Evolutionary conservation across 768 basidiomycete genomes (phyloP), one percentile per base, ranked within the genome.

Genomic region (Chiua virens): DNA sequence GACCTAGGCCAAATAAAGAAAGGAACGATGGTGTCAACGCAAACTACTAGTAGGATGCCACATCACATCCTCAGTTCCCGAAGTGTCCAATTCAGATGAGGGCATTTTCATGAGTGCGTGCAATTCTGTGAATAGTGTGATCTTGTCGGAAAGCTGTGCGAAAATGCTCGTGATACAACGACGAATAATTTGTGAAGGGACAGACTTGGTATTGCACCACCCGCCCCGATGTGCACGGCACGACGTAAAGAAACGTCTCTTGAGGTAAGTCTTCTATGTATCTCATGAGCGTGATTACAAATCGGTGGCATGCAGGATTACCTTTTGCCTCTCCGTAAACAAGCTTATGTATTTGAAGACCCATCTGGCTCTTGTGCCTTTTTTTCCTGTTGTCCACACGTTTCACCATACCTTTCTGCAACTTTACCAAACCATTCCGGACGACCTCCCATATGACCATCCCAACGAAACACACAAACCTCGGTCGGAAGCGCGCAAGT

Each of bases 401-500:
- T 44, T 44, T 35, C 37, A 10, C 25, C 51, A n/a, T 32, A 34
- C 35, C 18, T 37, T 44, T 46, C 5, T 25, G 25, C 14, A 46
- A 66, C 54, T 58, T 77, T 56, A 37, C 75, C 65, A 57, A 59
- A 52, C 52, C 73, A 63, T 35, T 76, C 71, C 66, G 59, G 45
- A 71, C 57, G 18, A 62, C 54, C 5, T 68, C 59, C 79, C 81
- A 83, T 28, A 93, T 91, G 9, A 77, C 75, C 52, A 89, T 73
- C 2, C 92, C 92, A 2, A 92, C 84, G 59, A 93, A 88, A 60
- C 89, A 91, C 0, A 91, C 76, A 6, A 93, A 71, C 4, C 74
- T 73, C 0, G 92, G 92, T 11, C 77, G 76, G 55, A 76, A 76
- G 9, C 63, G 68, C 0, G 69, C 60, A 18, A 94, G 70, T 63